Conservation (phyloP, 2,329 filamentous ascomycete genomes). For the Pezicula carpinea region DNA sequence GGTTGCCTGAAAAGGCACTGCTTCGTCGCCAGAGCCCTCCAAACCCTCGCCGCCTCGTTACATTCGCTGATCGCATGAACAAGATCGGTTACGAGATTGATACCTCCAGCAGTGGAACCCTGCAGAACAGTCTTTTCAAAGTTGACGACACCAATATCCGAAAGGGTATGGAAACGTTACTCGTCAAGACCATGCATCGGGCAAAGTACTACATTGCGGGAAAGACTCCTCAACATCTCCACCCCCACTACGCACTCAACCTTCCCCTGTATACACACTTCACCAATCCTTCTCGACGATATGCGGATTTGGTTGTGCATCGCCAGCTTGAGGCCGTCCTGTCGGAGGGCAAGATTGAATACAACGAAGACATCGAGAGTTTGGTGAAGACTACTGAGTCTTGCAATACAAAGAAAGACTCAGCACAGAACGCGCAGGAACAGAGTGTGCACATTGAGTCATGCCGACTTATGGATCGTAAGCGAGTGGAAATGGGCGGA, state of each 20-base stretch:
- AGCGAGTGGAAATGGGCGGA: slow-evolving; percentile 77
- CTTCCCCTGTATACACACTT: slow-evolving; percentile 95
- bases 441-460: slow-evolving; percentile 98
- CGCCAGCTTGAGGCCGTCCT: slow-evolving; percentile 87
- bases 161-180: slow-evolving; percentile 95
- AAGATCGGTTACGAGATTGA: slow-evolving; percentile 89
- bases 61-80: slow-evolving; percentile 89
- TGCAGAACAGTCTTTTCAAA: slow-evolving; percentile 94
- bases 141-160: slow-evolving; percentile 83
- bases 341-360: slow-evolving; percentile 77
- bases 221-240: slow-evolving; percentile 71
- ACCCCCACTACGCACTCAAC: slow-evolving; percentile 89
- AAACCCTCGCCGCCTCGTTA: slow-evolving; percentile 82
- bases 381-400: slow-evolving; percentile 89
- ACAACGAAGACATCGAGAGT: slow-evolving; percentile 81
- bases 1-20: slow-evolving; percentile 85
- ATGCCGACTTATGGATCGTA: slow-evolving; percentile 92
- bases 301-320: slow-evolving; percentile 92
- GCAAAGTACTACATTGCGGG: slow-evolving; percentile 91
- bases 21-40: slow-evolving; percentile 82
- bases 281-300: slow-evolving; percentile 89
- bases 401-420: slow-evolving; percentile 99
- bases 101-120: slow-evolving; percentile 77
- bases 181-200: slow-evolving; percentile 92
- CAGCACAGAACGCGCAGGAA: slow-evolving; percentile 93